Base-by-base conservation (phyloP, 1,139 yeast species). In the Sugiyamaella neomexicana region DNA sequence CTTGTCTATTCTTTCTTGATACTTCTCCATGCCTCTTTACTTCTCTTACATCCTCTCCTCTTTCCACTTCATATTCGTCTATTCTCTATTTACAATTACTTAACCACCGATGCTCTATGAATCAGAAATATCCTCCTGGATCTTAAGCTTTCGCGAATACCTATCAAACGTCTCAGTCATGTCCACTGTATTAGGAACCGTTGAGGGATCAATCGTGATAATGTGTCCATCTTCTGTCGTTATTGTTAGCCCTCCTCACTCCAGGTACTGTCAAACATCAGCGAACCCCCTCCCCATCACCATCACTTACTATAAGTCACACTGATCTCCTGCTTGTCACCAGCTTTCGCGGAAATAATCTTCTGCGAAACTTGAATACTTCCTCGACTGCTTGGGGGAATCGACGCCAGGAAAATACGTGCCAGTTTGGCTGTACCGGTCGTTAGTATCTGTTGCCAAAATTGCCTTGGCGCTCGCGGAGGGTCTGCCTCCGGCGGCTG, bases 401-500 rank as follows among this genome's bases (percentile, higher is more conserved):
- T 80, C 55, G 89, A 80, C 15, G 95, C 80, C 52, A 91, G 79
- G 65, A 91, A 85, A 16, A 88, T 75, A 64, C 98, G 81, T 1
- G 96, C 91, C 6, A 89, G 77, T 69, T 85, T 86, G 41, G 93
- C 95, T 67, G 57, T 12, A 20, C 8, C 27, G 27, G 10, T 27
- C 5, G 53, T 50, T 50, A 50, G 53, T 31, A 43, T n/a, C n/a
- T n/a, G n/a, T n/a, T n/a, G n/a, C n/a, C n/a, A n/a, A n/a, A n/a
- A n/a, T n/a, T n/a, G n/a, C n/a, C n/a, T n/a, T n/a, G n/a, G n/a
- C n/a, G n/a, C n/a, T n/a, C n/a, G n/a, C n/a, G n/a, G n/a, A n/a
- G 7, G 7, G 7, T 12, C 5, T 12, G 7, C 12, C 20, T 7
- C n/a, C 38, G 17, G 23, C 5, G 25, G n/a, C 39, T 13, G 17